Base-by-base conservation (phyloP, 192 early-diverging fungal species). In the Helicostylum pulchrum region DNA sequence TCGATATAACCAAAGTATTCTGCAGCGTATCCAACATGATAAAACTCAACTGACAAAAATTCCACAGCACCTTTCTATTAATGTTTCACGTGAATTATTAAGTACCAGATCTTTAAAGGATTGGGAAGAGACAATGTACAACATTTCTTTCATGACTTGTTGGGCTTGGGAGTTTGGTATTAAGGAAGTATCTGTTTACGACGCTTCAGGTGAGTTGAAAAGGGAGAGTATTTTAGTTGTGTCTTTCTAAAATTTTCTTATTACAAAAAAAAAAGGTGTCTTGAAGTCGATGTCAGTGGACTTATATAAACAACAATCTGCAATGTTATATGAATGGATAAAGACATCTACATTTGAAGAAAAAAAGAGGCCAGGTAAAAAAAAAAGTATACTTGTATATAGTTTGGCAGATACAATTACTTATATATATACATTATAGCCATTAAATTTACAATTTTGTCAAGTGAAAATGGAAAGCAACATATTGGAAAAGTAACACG, bases 121-220 rank as follows among this genome's bases (percentile, higher is more conserved):
- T 30, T 70, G 68, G 68, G 5, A 61, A 20, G 43, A 10, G 14
- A 70, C 63, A 30, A 63, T 70, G 42, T 9, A 46, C 11, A 54
- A 70, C 51, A 52, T 62, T 4, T 70, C 61, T 20, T 23, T 57
- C 21, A 44, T 23, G 14, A 31, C 61, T 43, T 70, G 68, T 26
- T 70, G 68, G 68, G 68, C 68, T 5, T 70, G 68, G 68, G 45
- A 70, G 31, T 50, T 70, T 54, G 68, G 68, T 30, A 63, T 70
- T 20, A 39, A 70, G 23, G 53, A 57, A 23, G n/a, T 70, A 43
- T 57, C 68, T 15, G 53, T 70, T 21, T 64, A 63, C 15, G 68
- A 70, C 43, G 53, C 53, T 26, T 64, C 68, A 49, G 68, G 68
- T 57, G 56, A 49, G 20, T 26, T 12, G 17, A 26, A 48, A 19